A percentile compares a stretch with the other conserved stretches of the same genome.
phyloP scores from a whole-genome alignment of 306 rosid species.

The Hylodesmum podocarpum region DNA sequence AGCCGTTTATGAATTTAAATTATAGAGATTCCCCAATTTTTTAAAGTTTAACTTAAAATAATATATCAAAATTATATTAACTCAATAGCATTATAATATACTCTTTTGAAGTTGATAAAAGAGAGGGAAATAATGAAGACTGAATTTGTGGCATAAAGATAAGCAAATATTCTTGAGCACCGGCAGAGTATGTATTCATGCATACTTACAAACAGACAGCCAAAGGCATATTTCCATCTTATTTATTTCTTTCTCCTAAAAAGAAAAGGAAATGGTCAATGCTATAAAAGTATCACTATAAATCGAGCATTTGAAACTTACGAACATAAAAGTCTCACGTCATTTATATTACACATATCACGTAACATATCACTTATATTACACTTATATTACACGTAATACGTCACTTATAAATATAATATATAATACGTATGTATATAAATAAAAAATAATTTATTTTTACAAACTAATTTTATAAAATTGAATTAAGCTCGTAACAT shows the following conservation, averaged over 20 bases:
- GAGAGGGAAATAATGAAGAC: background rate
- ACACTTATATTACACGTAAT: too few relatives aligned
- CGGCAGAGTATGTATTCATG: background rate
- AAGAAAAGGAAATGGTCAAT: background rate
- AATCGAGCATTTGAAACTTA: too few relatives aligned
- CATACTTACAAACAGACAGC: constrained; percentile 27
- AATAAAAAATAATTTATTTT: too few relatives aligned
- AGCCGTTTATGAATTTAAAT: background rate
- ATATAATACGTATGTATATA: too few relatives aligned
- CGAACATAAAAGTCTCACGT: too few relatives aligned
- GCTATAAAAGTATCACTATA: background rate
- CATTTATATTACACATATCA: too few relatives aligned
- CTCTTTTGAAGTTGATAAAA: background rate
- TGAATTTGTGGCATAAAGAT: background rate
- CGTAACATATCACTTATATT: too few relatives aligned
- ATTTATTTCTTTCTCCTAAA: background rate
- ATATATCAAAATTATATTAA: background rate
- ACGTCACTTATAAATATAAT: too few relatives aligned
- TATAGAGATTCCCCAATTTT: background rate
- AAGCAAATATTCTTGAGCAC: constrained; percentile 21
- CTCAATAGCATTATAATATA: background rate
- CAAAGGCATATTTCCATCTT: constrained; percentile 3
- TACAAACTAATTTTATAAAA: too few relatives aligned
- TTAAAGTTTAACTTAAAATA: background rate
- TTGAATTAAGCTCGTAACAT: too few relatives aligned